Percentiles rank a stretch among this genome's conserved stretches.
Conservation (phyloP, 148 eudicot genomes). For the Vaccinium macrocarpon region DNA sequence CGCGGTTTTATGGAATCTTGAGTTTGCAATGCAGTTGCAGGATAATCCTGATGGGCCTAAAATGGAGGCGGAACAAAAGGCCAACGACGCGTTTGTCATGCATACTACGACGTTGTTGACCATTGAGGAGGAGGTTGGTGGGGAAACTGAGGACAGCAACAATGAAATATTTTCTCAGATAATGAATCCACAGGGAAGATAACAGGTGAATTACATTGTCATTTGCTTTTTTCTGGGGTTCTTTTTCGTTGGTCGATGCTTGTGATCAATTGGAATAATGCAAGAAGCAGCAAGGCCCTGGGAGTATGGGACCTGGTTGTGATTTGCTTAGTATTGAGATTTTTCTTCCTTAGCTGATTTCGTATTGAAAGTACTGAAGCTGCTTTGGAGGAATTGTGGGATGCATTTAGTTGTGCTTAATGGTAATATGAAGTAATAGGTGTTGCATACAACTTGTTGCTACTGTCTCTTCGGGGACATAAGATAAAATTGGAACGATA, state of each 20-base stretch:
- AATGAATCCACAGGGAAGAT: slow-evolving; percentile 19
- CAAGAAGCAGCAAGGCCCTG: not conserved
- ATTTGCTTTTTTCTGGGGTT: not conserved
- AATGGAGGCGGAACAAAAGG: not conserved
- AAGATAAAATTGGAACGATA: too few relatives aligned
- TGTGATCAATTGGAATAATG: not conserved
- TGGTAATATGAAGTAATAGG: not conserved
- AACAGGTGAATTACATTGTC: not conserved
- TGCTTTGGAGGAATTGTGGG: not conserved
- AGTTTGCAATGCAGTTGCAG: slow-evolving; percentile 25
- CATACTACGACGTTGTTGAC: not conserved
- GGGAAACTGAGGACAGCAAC: not conserved
- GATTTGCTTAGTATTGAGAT: not conserved
- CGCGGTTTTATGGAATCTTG: slow-evolving; percentile 17
- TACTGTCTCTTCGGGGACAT: not conserved
- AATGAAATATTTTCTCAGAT: slow-evolving; percentile 20
- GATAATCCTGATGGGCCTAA: slow-evolving; percentile 3
- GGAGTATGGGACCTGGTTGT: not conserved
- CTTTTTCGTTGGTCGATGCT: not conserved
- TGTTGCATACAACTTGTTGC: not conserved
- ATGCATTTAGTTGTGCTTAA: not conserved
- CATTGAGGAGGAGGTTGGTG: slow-evolving; percentile 2
- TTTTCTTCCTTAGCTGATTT: not conserved
- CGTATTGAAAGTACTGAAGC: not conserved
- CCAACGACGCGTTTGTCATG: not conserved